A percentile compares a stretch with the other conserved stretches of the same genome.
Evolutionary conservation across 257 asterid genomes (phyloP).

Genomic region (Coffea canephora): DNA sequence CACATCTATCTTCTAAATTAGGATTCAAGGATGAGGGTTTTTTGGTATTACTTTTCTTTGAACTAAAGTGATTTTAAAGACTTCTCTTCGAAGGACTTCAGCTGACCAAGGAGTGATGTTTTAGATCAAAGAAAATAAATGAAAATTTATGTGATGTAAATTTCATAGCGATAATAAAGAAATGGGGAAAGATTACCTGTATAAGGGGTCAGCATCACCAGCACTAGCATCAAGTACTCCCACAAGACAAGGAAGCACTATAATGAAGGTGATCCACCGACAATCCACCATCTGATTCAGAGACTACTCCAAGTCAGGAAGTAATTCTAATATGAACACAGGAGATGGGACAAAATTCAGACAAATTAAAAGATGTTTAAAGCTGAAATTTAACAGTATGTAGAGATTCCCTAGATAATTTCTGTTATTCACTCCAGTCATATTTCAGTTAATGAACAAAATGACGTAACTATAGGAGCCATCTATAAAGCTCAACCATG

Average conservation of each 20-base stretch:
- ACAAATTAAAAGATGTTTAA: not conserved
- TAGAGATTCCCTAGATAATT: not conserved
- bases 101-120: not conserved
- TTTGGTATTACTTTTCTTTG: not conserved
- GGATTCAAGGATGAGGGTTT: not conserved
- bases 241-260: slow-evolving; percentile 20
- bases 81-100: not conserved
- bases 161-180: not conserved
- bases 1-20: not conserved
- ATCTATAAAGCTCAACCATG: not conserved
- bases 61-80: not conserved
- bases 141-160: not conserved
- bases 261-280: slow-evolving; percentile 14
- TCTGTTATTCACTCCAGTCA: not conserved
- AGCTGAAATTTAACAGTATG: not conserved
- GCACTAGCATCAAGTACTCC: slow-evolving; percentile 38
- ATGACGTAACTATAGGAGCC: not conserved
- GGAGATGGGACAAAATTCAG: not conserved
- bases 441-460: not conserved
- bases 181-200: slow-evolving; percentile 20
- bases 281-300: slow-evolving; percentile 26
- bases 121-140: not conserved
- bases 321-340: not conserved
- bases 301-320: not conserved
- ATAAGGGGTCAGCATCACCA: slow-evolving; percentile 38